Evolutionary conservation across 2,329 filamentous ascomycete species (phyloP).

Genomic region (Rhynchosporium agropyri): DNA sequence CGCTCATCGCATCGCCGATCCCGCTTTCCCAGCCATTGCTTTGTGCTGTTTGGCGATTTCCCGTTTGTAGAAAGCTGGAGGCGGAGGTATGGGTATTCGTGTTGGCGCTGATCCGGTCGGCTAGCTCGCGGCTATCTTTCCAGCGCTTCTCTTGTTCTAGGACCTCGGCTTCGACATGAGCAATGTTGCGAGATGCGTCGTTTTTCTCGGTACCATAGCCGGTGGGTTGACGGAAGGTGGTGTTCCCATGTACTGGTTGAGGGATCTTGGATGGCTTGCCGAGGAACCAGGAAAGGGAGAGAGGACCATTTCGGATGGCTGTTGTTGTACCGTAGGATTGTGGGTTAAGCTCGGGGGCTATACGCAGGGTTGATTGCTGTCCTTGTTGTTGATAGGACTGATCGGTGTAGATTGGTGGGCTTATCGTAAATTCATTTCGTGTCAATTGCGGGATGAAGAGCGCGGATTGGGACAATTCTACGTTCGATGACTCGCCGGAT

Average conservation of each 20-base stretch:
- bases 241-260: background rate
- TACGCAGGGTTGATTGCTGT: conserved; percentile 1
- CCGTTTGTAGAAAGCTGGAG: background rate
- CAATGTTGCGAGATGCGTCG: background rate
- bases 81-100: background rate
- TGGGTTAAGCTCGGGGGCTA: background rate
- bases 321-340: conserved; percentile 5
- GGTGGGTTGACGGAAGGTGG: background rate
- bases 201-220: conserved; percentile 3
- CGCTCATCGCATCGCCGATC: background rate
- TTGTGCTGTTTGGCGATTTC: background rate
- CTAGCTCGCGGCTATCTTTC: conserved; percentile 2
- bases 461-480: background rate
- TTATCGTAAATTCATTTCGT: background rate
- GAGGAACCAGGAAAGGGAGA: conserved; percentile 10
- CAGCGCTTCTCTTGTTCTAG: conserved; percentile 6
- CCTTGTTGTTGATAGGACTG: too few species aligned
- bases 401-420: conserved; percentile 5
- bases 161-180: conserved; percentile 4
- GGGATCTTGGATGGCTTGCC: conserved; percentile 11
- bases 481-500: background rate
- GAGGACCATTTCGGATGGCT: background rate
- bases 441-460: background rate
- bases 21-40: conserved; percentile 10
- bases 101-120: background rate